Evolutionary conservation across 2,329 filamentous ascomycete genomes (phyloP).

Genomic region (Colletotrichum liaoningense): DNA sequence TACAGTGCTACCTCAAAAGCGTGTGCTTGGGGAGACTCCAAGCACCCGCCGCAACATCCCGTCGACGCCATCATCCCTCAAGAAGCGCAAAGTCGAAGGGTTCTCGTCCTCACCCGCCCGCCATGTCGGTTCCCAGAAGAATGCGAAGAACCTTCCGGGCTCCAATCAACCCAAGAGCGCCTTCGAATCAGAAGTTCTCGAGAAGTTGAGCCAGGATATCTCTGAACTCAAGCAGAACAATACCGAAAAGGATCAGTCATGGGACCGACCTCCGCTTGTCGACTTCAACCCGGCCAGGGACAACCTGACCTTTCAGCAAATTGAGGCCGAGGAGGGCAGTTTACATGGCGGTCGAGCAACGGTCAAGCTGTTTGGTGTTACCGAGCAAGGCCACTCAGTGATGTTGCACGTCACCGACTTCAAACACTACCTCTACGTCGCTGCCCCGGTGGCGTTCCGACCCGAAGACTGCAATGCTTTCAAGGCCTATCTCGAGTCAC

Average conservation of each 20-base stretch:
- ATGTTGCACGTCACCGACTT: slow-evolving; percentile 96
- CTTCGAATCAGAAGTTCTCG: slow-evolving; percentile 93
- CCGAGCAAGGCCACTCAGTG: slow-evolving; percentile 85
- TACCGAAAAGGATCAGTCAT: slow-evolving; percentile 92
- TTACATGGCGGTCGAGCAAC: slow-evolving; percentile 80
- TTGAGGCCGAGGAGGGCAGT: slow-evolving; percentile 92
- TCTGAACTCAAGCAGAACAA: slow-evolving; percentile 86
- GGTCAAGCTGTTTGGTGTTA: slow-evolving; percentile 94
- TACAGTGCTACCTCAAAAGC: slow-evolving; percentile 74
- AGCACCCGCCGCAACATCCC: slow-evolving; percentile 72
- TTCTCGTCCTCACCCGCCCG: slow-evolving; percentile 65
- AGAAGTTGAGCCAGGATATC: slow-evolving; percentile 96
- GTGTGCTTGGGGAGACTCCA: slow-evolving; percentile 76
- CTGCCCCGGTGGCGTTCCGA: slow-evolving; percentile 85
- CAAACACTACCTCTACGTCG: slow-evolving; percentile 94
- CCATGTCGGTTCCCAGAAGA: slow-evolving; percentile 72
- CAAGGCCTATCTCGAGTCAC: slow-evolving; percentile 82
- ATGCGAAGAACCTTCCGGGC: slow-evolving; percentile 69
- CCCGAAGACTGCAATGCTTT: slow-evolving; percentile 82
- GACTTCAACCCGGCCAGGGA: slow-evolving; percentile 69
- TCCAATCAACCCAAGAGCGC: slow-evolving; percentile 88
- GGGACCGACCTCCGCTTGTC: slow-evolving; percentile 74
- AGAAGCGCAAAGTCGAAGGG: slow-evolving; percentile 86
- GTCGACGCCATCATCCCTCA: slow-evolving; percentile 68
- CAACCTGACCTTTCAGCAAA: slow-evolving; percentile 90